Percentiles rank a stretch among this genome's conserved stretches.
Conservation (phyloP, 441 rosid genomes). For the Bruguiera hainesii region DNA sequence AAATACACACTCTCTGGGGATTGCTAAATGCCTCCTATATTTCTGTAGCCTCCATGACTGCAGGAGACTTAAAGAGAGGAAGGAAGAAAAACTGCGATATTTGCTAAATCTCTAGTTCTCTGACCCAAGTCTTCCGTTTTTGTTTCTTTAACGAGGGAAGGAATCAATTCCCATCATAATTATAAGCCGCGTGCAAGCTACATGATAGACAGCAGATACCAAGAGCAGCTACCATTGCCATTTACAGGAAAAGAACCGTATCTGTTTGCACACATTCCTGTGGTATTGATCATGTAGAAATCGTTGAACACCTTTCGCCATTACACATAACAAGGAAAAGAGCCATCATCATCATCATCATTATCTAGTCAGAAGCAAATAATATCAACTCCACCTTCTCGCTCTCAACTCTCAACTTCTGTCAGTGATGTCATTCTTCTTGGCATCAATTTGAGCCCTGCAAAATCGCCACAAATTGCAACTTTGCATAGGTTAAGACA, state of each 20-base stretch:
- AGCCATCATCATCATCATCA: not conserved
- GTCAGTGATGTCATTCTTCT: constrained; percentile 12
- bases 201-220: constrained; percentile 19
- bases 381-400: not conserved
- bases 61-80: not conserved
- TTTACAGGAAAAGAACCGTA: constrained; percentile 6
- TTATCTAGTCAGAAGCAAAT: not conserved
- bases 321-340: constrained; percentile 14
- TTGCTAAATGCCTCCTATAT: constrained; percentile 26
- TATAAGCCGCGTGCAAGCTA: constrained; percentile 11
- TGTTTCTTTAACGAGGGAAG: constrained; percentile 20
- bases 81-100: not conserved
- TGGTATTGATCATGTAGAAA: constrained; percentile 11
- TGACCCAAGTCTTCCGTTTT: not conserved
- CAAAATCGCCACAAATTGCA: constrained; percentile 15
- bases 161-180: constrained; percentile 20
- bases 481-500: not conserved
- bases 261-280: not conserved
- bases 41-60: constrained; percentile 48
- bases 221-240: constrained; percentile 11
- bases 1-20: constrained; percentile 13
- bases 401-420: constrained; percentile 14
- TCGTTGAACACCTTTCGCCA: constrained; percentile 12
- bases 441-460: constrained; percentile 6
- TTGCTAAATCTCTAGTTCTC: constrained; percentile 8